These are phyloP conservation scores for Kwoniella shivajii DNA, from an alignment of 1,284 basidiomycete species.

Conservation along the genomic window DNA sequence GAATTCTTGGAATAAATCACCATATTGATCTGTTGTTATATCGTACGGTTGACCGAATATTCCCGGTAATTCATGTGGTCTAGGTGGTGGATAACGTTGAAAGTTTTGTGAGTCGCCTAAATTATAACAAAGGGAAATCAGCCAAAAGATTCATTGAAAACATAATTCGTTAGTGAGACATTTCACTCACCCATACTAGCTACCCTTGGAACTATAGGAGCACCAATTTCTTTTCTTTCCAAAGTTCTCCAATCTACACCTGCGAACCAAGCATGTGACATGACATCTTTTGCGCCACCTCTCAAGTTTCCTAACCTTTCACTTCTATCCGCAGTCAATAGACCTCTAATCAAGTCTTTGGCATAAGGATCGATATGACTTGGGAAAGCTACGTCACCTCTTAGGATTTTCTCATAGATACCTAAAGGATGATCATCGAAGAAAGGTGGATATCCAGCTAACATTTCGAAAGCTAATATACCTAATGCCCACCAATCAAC, in stretches of 20 bases:
- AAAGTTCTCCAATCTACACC: slow-evolving; percentile 58
- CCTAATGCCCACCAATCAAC: slow-evolving; percentile 61
- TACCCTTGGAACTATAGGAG: slow-evolving; percentile 58
- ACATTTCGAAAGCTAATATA: slow-evolving; percentile 58
- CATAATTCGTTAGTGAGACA: no score
- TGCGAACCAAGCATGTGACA: slow-evolving; percentile 57
- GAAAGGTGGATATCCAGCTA: slow-evolving; percentile 56
- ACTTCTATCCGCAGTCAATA: slow-evolving; percentile 56
- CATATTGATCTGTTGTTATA: slow-evolving; percentile 44
- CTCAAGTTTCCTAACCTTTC: slow-evolving; percentile 57
- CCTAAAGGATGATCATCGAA: slow-evolving; percentile 56
- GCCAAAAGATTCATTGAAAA: not conserved
- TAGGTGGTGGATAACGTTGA: slow-evolving; percentile 53
- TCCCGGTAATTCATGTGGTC: slow-evolving; percentile 53
- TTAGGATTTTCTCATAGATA: slow-evolving; percentile 56
- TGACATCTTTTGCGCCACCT: slow-evolving; percentile 57
- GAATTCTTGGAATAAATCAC: slow-evolving; percentile 48
- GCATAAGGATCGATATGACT: slow-evolving; percentile 56
- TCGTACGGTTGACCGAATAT: slow-evolving; percentile 50
- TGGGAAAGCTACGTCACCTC: slow-evolving; percentile 56
- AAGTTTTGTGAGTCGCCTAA: slow-evolving; percentile 55
- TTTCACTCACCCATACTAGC: slow-evolving; percentile 52
- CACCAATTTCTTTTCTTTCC: slow-evolving; percentile 55
- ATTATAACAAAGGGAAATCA: not conserved
- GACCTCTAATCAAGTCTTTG: slow-evolving; percentile 56